Evolutionary conservation across 331 rosid species (phyloP).

Genomic region (Arachis monticola): DNA sequence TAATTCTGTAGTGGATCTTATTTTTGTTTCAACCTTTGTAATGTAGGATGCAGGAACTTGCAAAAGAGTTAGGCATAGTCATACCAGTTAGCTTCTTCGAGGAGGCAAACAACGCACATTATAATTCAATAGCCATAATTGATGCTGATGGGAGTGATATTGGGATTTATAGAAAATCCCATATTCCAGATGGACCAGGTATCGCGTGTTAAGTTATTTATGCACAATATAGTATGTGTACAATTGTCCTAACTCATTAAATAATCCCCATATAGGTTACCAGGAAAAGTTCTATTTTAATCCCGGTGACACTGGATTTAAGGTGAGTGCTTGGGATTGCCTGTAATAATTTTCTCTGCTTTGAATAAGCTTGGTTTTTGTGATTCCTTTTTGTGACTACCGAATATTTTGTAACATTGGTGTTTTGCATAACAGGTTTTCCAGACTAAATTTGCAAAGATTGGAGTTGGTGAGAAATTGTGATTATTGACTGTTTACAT

Average conservation of each 20-base stretch:
- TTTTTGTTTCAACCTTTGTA: constrained; percentile 37
- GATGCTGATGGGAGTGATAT: constrained; percentile 96
- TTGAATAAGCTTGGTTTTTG: constrained; percentile 24
- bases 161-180: constrained; percentile 95
- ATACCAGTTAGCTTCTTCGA: constrained; percentile 95
- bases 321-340: constrained; percentile 57
- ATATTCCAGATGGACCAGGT: constrained; percentile 98
- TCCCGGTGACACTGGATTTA: constrained; percentile 96
- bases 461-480: constrained; percentile 83
- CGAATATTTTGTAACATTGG: constrained; percentile 34
- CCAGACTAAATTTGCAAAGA: constrained; percentile 83
- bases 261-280: constrained; percentile 64
- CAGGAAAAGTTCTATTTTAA: constrained; percentile 98
- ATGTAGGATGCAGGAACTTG: constrained; percentile 84
- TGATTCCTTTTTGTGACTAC: constrained; percentile 9
- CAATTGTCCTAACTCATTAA: constrained; percentile 3
- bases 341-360: constrained; percentile 8
- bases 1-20: constrained; percentile 33
- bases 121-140: constrained; percentile 81
- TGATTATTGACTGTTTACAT: constrained; percentile 4
- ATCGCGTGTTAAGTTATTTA: constrained; percentile 31
- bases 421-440: constrained; percentile 70
- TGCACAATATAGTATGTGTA: background rate
- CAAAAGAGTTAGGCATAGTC: constrained; percentile 84
- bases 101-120: constrained; percentile 97